phyloP scores from a whole-genome alignment of 176 grass and related monocot species.

The Oryza australiensis region DNA sequence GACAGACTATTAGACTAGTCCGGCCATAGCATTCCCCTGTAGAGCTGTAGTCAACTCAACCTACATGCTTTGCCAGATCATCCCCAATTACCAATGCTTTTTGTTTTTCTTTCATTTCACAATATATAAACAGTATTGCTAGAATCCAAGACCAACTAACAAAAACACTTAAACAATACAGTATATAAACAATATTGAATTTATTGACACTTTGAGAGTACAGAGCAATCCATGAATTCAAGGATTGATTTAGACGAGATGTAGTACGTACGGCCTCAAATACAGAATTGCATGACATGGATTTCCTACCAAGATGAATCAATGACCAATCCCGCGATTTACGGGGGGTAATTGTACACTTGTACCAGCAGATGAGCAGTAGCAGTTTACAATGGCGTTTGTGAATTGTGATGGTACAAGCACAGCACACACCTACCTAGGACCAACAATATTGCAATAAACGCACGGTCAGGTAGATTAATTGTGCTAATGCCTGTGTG shows the following conservation, averaged over 20 bases:
- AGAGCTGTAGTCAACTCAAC: conserved; percentile 8
- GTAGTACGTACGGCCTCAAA: not conserved
- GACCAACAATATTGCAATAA: not conserved
- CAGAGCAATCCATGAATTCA: not conserved
- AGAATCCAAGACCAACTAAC: not conserved
- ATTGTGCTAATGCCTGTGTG: not conserved
- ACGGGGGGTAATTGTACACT: not conserved
- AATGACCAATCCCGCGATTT: not conserved
- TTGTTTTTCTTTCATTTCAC: not conserved
- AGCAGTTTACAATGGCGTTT: not conserved
- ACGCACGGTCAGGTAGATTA: not conserved
- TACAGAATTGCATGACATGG: not conserved
- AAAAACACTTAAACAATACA: not conserved
- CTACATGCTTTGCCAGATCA: not conserved
- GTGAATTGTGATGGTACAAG: not conserved
- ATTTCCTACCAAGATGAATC: not conserved
- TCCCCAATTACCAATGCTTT: not conserved
- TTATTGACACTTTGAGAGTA: not conserved
- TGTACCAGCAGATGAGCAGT: not conserved
- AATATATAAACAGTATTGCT: not conserved
- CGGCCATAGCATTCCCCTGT: not conserved
- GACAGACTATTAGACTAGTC: not conserved
- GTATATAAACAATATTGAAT: not conserved
- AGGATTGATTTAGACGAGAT: not conserved
- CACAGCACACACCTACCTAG: not conserved